Conservation (phyloP, 371 early-diverging fungal species). For the Globomyces sp. region DNA sequence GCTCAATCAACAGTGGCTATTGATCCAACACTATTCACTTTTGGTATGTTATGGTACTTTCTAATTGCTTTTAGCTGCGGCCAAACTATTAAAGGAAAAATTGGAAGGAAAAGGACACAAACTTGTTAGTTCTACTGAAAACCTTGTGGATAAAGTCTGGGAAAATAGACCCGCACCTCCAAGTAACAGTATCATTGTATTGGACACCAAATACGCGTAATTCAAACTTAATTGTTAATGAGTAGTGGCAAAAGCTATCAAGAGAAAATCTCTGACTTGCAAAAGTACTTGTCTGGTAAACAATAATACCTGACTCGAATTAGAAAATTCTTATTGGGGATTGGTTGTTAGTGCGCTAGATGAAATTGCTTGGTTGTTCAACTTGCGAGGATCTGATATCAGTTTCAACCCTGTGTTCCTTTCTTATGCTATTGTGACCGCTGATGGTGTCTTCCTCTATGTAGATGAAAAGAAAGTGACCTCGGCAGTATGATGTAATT, state of each 20-base stretch:
- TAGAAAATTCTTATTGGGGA: slow-evolving; percentile 54
- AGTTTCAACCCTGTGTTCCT: slow-evolving; percentile 98
- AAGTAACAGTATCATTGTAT: slow-evolving; percentile 59
- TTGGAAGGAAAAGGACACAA: slow-evolving; percentile 25
- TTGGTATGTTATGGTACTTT: slow-evolving; percentile 47
- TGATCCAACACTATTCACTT: slow-evolving; percentile 78
- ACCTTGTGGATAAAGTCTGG: slow-evolving; percentile 85
- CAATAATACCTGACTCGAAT: too few relatives aligned
- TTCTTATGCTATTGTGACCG: slow-evolving; percentile 82
- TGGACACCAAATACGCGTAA: slow-evolving; percentile 74
- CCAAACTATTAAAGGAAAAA: slow-evolving; percentile 19
- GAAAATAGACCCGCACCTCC: slow-evolving; percentile 67
- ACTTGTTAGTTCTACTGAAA: slow-evolving; percentile 39
- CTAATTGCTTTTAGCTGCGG: slow-evolving; percentile 12
- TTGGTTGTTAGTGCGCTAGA: slow-evolving; percentile 84
- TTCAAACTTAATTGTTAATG: slow-evolving; percentile 13
- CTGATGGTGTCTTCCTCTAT: slow-evolving; percentile 69
- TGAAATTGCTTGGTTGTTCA: slow-evolving; percentile 97
- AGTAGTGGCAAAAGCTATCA: slow-evolving; percentile 30
- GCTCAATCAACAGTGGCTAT: slow-evolving; percentile 75
- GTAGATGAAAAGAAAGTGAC: slow-evolving; percentile 73
- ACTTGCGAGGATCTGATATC: slow-evolving; percentile 97
- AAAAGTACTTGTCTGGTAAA: slow-evolving; percentile 23
- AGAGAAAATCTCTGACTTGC: slow-evolving; percentile 48
- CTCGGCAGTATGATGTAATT: too few relatives aligned